Evolutionary conservation across 805 yeast genomes (phyloP).

Genomic region (Nakazawaea pomicola): DNA sequence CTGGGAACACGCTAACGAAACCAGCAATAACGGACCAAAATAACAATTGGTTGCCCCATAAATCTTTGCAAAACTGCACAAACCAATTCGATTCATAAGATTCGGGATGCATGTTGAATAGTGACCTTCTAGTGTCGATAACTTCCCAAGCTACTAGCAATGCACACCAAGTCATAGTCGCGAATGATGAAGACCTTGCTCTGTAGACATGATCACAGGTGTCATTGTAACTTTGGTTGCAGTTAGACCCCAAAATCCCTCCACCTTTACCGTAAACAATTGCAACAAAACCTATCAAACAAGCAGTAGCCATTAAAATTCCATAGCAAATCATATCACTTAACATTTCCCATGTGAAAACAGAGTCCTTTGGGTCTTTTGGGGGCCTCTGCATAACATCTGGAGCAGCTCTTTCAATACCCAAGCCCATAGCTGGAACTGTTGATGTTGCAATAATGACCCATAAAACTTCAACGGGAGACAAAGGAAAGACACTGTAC

Average conservation of each 20-base stretch:
- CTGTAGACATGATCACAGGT: conserved; percentile 61
- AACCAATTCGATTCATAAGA: conserved; percentile 26
- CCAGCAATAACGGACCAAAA: conserved; percentile 80
- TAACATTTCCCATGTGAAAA: conserved; percentile 64
- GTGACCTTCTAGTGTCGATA: conserved; percentile 62
- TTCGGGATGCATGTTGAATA: conserved; percentile 67
- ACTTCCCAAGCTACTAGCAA: conserved; percentile 82
- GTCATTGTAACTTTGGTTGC: conserved; percentile 47
- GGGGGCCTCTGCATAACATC: conserved; percentile 66
- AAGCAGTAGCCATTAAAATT: conserved; percentile 63
- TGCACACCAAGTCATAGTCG: conserved; percentile 84
- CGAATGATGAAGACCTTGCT: conserved; percentile 75
- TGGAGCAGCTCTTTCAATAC: conserved; percentile 58
- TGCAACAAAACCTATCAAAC: conserved; percentile 61
- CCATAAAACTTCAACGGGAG: conserved; percentile 80
- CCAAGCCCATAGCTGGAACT: conserved; percentile 82
- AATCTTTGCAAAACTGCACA: conserved; percentile 32
- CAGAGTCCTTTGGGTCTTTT: conserved; percentile 45
- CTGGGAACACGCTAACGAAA: conserved; percentile 68
- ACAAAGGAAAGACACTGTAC: conserved; percentile 73
- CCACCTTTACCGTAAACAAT: conserved; percentile 62
- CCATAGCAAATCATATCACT: conserved; percentile 72
- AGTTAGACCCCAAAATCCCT: conserved; percentile 59
- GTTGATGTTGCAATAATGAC: conserved; percentile 74
- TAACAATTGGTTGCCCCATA: conserved; percentile 71